phyloP scores from a whole-genome alignment of 345 rosid species.

The Turnera subulata region DNA sequence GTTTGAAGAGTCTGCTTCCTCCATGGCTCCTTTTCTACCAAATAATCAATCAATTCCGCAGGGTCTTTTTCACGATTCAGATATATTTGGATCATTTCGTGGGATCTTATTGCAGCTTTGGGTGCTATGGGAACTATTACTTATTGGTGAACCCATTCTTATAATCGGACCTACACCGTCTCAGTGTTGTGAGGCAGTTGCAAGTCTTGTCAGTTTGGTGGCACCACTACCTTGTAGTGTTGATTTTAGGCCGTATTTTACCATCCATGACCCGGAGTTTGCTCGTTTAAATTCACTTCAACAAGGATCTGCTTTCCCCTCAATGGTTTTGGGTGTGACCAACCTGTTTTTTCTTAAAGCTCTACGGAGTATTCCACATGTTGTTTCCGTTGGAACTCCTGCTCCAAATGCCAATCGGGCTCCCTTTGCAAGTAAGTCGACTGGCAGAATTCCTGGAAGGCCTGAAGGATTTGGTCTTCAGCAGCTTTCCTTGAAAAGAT shows the following conservation, averaged over 20 bases:
- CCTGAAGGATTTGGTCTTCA: conserved; percentile 72
- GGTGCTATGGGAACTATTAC: conserved; percentile 87
- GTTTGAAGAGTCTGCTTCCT: conserved; percentile 71
- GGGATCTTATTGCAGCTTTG: conserved; percentile 88
- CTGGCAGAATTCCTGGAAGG: conserved; percentile 67
- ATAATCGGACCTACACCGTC: conserved; percentile 94
- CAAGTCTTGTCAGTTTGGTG: conserved; percentile 89
- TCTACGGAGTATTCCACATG: conserved; percentile 74
- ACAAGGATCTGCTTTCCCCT: conserved; percentile 82
- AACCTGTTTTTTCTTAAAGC: conserved; percentile 92
- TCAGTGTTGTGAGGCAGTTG: conserved; percentile 95
- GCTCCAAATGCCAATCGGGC: conserved; percentile 54
- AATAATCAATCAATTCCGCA: conserved; percentile 88
- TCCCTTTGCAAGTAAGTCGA: conserved; percentile 52
- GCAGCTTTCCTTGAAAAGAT: conserved; percentile 73
- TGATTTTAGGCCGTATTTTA: conserved; percentile 97
- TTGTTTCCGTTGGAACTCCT: conserved; percentile 90
- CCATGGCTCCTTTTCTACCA: conserved; percentile 93
- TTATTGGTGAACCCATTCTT: conserved; percentile 91
- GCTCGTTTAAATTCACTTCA: conserved; percentile 60
- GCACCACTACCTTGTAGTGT: conserved; percentile 80
- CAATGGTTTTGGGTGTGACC: conserved; percentile 93
- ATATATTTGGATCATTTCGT: conserved; percentile 76
- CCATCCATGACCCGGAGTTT: conserved; percentile 91
- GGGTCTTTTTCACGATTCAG: conserved; percentile 94